A percentile compares a stretch with the other conserved stretches of the same genome.
Evolutionary conservation across 495 filamentous ascomycete species (phyloP).

Genomic region (Symbiotaphrina buchneri): DNA sequence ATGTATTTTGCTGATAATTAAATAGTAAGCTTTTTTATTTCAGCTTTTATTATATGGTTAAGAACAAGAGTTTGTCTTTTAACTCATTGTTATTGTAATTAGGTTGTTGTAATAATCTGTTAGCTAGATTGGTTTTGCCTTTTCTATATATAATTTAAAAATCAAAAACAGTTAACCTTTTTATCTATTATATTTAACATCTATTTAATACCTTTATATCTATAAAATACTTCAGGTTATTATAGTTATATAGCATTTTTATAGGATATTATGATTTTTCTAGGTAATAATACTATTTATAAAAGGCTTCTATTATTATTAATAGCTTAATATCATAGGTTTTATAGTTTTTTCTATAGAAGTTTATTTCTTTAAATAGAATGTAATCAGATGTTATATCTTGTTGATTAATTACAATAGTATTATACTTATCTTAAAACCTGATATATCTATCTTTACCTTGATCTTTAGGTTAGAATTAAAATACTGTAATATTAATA

Average conservation of each 20-base stretch:
- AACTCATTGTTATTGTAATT: background rate
- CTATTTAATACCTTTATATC: constrained; percentile 9
- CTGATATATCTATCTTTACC: constrained; percentile 6
- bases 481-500: constrained; percentile 5
- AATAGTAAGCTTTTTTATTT: background rate
- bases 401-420: constrained; percentile 4
- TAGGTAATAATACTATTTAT: constrained; percentile 8
- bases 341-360: constrained; percentile 9
- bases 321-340: constrained; percentile 11
- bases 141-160: constrained; percentile 7
- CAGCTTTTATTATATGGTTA: background rate
- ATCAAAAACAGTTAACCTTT: constrained; percentile 11
- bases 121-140: background rate
- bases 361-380: constrained; percentile 7
- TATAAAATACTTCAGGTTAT: no score
- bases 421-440: no score
- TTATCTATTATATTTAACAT: constrained; percentile 7
- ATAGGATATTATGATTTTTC: constrained; percentile 10
- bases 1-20: background rate
- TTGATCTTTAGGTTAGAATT: constrained; percentile 2
- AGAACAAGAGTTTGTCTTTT: background rate
- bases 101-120: background rate
- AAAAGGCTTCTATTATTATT: no score
- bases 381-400: constrained; percentile 3
- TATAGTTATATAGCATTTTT: no score